Evolutionary conservation across 2,329 filamentous ascomycete species (phyloP).

Genomic region (Fusarium guadeloupense): DNA sequence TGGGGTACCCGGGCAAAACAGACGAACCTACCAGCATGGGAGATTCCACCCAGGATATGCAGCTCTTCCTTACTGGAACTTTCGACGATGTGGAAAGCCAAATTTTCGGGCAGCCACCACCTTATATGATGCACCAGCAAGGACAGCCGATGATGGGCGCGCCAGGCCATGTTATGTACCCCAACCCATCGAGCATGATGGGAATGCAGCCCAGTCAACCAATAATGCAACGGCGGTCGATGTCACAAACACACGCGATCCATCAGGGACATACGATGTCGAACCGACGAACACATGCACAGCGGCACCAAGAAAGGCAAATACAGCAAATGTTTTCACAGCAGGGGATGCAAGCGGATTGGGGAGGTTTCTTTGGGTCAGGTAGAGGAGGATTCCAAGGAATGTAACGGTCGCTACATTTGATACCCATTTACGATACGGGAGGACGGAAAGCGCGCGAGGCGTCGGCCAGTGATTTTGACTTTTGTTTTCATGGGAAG

Average conservation of each 20-base stretch:
- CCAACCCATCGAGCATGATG: slow-evolving; percentile 54
- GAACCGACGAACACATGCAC: slow-evolving; percentile 38
- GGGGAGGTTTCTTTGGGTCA: slow-evolving; percentile 58
- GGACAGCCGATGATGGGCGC: slow-evolving; percentile 55
- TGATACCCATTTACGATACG: slow-evolving; percentile 53
- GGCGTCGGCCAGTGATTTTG: slow-evolving; percentile 39
- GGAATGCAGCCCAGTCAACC: slow-evolving; percentile 50
- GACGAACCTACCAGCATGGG: slow-evolving; percentile 48
- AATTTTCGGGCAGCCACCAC: slow-evolving; percentile 74
- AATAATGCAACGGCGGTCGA: slow-evolving; percentile 37
- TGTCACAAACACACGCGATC: slow-evolving; percentile 38
- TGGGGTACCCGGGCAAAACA: slow-evolving; percentile 54
- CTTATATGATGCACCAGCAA: slow-evolving; percentile 68
- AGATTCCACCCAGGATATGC: slow-evolving; percentile 49
- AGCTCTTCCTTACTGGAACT: slow-evolving; percentile 62
- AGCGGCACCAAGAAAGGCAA: slow-evolving; percentile 51
- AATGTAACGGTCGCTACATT: slow-evolving; percentile 50
- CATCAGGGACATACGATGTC: slow-evolving; percentile 40
- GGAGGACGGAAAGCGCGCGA: slow-evolving; percentile 40
- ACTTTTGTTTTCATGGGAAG: slow-evolving; percentile 32
- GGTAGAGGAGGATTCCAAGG: slow-evolving; percentile 55
- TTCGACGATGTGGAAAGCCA: slow-evolving; percentile 78
- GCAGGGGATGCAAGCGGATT: slow-evolving; percentile 57
- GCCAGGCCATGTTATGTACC: slow-evolving; percentile 54
- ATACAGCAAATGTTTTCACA: slow-evolving; percentile 62